Percentiles rank a stretch among this genome's conserved stretches.
phyloP scores from a whole-genome alignment of 1,284 basidiomycete genomes.

The Athelia sp. region DNA sequence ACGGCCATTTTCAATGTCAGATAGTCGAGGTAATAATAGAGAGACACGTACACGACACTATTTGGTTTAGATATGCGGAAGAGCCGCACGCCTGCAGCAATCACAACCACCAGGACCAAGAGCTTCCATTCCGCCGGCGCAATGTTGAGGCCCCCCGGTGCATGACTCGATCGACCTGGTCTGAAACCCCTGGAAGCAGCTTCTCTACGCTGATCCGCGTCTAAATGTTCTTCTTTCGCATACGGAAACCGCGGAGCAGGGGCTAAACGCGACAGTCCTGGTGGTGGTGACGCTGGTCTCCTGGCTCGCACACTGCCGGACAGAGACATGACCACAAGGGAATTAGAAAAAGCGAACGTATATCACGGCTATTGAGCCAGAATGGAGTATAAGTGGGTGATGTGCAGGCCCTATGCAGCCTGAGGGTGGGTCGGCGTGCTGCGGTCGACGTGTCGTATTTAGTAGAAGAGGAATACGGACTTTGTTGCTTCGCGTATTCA shows the following conservation, averaged over 20 bases:
- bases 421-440: not conserved
- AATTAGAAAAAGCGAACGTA: not conserved
- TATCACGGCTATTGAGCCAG: not conserved
- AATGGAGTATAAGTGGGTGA: not conserved
- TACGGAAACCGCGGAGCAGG: slow-evolving; percentile 55
- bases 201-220: slow-evolving; percentile 67
- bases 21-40: too few relatives aligned
- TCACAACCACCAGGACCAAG: slow-evolving; percentile 53
- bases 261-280: slow-evolving; percentile 32
- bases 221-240: slow-evolving; percentile 54
- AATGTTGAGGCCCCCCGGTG: slow-evolving; percentile 62
- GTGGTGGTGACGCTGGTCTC: slow-evolving; percentile 62
- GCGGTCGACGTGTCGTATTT: not conserved
- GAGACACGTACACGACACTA: slow-evolving; percentile 78
- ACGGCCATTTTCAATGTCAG: too few relatives aligned
- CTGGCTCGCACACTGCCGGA: slow-evolving; percentile 53
- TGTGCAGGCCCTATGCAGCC: not conserved
- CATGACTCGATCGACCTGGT: slow-evolving; percentile 44
- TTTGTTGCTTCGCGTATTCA: not conserved
- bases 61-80: slow-evolving; percentile 78
- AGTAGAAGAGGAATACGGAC: too few relatives aligned
- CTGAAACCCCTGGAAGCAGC: slow-evolving; percentile 61
- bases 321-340: slow-evolving; percentile 31
- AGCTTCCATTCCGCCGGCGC: slow-evolving; percentile 71
- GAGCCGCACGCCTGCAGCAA: slow-evolving; percentile 72